Evolutionary conservation across 2,329 filamentous ascomycete species (phyloP), one percentile per base, ranked within the genome.

Genomic region (Dothidotthia symphoricarpi): DNA sequence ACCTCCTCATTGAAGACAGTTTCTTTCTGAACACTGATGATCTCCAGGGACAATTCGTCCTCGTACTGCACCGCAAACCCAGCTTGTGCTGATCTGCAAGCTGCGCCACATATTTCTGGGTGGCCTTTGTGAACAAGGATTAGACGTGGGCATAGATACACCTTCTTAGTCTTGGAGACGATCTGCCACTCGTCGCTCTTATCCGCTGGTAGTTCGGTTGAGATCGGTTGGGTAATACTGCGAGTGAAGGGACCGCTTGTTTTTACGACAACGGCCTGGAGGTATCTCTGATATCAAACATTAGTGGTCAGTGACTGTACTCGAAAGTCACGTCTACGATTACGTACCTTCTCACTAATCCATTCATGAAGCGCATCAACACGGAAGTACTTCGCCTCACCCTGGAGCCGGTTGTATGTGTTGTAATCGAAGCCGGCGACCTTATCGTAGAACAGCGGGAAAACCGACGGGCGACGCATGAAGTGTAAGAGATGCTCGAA

Each of bases 381-480:
- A 3, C 56, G 46, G 24, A 69, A 69, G 38, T 61, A 64, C 12
- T 55, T 43, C 1, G 67, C 68, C 31, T 69, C 63, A 1, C 38
- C 48, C 1, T 66, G 35, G 0, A 71, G 46, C 1, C 49, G 48
- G 2, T 38, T 30, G 45, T 71, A 72, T 9, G 63, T 37, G 3
- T 42, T 49, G 34, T 65, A 55, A 27, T 73, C 57, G 36, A 66
- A 68, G 0, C 60, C 56, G 6, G 46, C 50, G 5, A 7, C 24
- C 1, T 43, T 38, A 27, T 60, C 45, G 41, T 57, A 71, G 49
- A 69, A 69, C 0, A 72, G 15, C 0, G 69, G 51, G 24, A 51
- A 55, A 1, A 43, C 29, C 1, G 14, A 3, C 0, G 52, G 55
- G 12, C 52, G 51, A 0, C 49, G 47, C 53, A 59, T 52, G 33